Evolutionary conservation across 352 stramenopile genomes (phyloP).

Genomic region (Pythium monospermum): DNA sequence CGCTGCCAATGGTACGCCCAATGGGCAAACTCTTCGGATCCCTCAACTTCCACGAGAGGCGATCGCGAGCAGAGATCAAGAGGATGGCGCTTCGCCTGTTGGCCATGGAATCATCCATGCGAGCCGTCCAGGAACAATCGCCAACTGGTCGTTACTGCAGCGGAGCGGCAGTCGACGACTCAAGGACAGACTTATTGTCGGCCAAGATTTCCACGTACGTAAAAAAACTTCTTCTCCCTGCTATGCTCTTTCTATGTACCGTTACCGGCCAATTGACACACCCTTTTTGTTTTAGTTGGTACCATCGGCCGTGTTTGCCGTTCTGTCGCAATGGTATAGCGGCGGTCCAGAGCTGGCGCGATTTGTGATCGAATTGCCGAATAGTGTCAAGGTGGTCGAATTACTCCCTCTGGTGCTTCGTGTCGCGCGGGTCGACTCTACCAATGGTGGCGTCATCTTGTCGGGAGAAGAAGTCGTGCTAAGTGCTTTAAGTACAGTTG

Average conservation of each 20-base stretch:
- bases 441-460: slow-evolving; percentile 63
- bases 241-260: neutral
- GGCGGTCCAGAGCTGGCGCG: slow-evolving; percentile 65
- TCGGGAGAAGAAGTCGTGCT: slow-evolving; percentile 79
- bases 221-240: neutral
- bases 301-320: slow-evolving; percentile 52
- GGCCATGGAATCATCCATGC: slow-evolving; percentile 13
- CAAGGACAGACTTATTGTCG: slow-evolving; percentile 68
- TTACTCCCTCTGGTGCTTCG: slow-evolving; percentile 77
- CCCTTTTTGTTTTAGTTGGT: slow-evolving; percentile 45
- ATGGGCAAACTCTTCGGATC: slow-evolving; percentile 42
- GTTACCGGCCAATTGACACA: neutral
- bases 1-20: slow-evolving; percentile 50
- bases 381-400: slow-evolving; percentile 50
- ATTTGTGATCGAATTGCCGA: slow-evolving; percentile 40
- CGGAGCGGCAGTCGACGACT: slow-evolving; percentile 67
- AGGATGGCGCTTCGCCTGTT: slow-evolving; percentile 9
- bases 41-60: slow-evolving; percentile 42
- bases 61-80: slow-evolving; percentile 29
- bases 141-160: slow-evolving; percentile 76
- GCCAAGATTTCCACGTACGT: slow-evolving; percentile 75
- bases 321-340: slow-evolving; percentile 76
- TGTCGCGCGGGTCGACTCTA: slow-evolving; percentile 62
- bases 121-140: slow-evolving; percentile 60
- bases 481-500: slow-evolving; percentile 53